These are phyloP conservation scores for Cladophialophora chaetospira DNA, from an alignment of 2,329 filamentous ascomycete genomes.

Conservation along the genomic window DNA sequence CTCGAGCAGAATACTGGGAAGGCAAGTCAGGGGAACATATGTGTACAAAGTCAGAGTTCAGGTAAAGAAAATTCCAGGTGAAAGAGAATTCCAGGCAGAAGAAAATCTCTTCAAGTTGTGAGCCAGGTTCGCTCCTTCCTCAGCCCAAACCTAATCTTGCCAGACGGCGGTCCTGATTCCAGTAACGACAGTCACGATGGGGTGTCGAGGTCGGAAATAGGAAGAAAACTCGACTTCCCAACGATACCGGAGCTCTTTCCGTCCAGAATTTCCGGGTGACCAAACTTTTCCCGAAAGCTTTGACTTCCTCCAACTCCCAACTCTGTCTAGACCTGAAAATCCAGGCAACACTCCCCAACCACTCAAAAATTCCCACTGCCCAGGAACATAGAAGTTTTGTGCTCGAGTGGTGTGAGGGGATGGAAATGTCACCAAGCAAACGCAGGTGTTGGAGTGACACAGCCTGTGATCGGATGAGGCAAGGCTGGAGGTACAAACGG, in stretches of 20 bases:
- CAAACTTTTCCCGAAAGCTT: neutral
- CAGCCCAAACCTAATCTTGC: neutral
- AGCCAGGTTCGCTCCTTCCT: slow-evolving; percentile 9
- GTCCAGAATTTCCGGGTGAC: neutral
- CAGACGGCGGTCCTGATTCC: neutral
- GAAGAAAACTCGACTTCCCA: neutral
- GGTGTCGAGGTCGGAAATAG: neutral
- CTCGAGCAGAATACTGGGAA: neutral
- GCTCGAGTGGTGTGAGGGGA: neutral
- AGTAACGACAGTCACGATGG: slow-evolving; percentile 17
- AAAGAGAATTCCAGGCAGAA: neutral
- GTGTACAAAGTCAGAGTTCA: neutral
- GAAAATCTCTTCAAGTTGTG: neutral
- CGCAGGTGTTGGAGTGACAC: slow-evolving; percentile 15
- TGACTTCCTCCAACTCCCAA: neutral
- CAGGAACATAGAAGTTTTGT: neutral
- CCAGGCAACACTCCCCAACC: neutral
- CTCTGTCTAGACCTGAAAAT: too few relatives aligned
- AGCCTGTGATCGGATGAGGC: slow-evolving; percentile 2
- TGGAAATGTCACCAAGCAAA: neutral
- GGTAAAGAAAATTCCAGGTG: neutral
- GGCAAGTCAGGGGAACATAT: neutral
- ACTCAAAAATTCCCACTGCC: neutral
- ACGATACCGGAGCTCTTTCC: neutral
- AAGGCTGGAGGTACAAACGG: neutral